These are phyloP conservation scores for Pyrrhoderma noxium DNA, from an alignment of 1,284 basidiomycete genomes.

Conservation along the genomic window DNA sequence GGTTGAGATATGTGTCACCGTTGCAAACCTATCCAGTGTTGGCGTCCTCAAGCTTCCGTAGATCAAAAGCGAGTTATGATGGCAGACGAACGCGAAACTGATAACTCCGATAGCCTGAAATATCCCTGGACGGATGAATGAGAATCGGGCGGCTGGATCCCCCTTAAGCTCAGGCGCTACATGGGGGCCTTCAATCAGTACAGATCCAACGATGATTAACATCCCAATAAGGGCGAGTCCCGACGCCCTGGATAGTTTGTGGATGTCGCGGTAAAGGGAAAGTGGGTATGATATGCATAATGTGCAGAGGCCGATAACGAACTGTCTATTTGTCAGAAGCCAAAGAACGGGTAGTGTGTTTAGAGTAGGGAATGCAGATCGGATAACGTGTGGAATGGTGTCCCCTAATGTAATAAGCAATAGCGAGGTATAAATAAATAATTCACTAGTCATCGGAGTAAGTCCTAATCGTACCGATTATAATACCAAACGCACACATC, in stretches of 20 bases:
- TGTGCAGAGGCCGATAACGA: slow-evolving; percentile 83
- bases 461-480: slow-evolving; percentile 51
- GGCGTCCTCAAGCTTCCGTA: slow-evolving; percentile 91
- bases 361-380: slow-evolving; percentile 78
- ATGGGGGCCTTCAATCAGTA: slow-evolving; percentile 80
- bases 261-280: slow-evolving; percentile 93
- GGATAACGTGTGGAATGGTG: slow-evolving; percentile 93
- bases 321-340: slow-evolving; percentile 79
- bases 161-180: slow-evolving; percentile 79
- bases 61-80: slow-evolving; percentile 90
- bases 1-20: slow-evolving; percentile 90
- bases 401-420: slow-evolving; percentile 50
- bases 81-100: slow-evolving; percentile 91
- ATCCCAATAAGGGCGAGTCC: slow-evolving; percentile 87
- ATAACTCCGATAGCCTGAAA: slow-evolving; percentile 94
- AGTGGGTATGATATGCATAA: slow-evolving; percentile 89
- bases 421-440: slow-evolving; percentile 23
- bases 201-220: slow-evolving; percentile 87
- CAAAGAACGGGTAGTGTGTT: slow-evolving; percentile 61
- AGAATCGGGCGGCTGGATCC: slow-evolving; percentile 61
- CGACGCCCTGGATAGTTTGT: slow-evolving; percentile 91
- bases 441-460: slow-evolving; percentile 29
- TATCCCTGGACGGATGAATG: slow-evolving; percentile 68
- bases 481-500: slow-evolving; percentile 96
- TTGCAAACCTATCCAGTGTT: slow-evolving; percentile 90